Evolutionary conservation across 768 basidiomycete genomes (phyloP).

Genomic region (Russula abietina): DNA sequence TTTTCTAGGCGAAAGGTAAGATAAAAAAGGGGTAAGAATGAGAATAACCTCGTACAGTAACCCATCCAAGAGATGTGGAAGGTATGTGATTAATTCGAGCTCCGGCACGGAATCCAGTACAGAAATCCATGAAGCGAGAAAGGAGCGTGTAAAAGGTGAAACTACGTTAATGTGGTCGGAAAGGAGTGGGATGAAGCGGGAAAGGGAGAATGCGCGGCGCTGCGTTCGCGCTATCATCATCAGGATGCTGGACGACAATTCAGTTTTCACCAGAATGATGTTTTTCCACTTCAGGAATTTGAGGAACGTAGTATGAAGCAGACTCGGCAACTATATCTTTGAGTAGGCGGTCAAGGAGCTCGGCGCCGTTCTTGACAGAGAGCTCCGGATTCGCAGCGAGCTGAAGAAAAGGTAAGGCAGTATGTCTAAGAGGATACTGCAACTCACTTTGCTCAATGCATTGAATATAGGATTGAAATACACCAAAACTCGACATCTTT

Average conservation of each 20-base stretch:
- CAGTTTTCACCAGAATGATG: conserved; percentile 45
- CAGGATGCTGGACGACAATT: conserved; percentile 61
- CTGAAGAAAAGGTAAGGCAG: conserved; percentile 37
- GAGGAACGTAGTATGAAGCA: too few relatives aligned
- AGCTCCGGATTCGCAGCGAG: conserved; percentile 92
- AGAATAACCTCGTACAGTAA: conserved; percentile 82
- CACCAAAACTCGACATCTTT: conserved; percentile 91
- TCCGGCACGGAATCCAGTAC: conserved; percentile 96
- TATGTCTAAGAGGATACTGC: not conserved
- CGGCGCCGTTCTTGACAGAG: conserved; percentile 97
- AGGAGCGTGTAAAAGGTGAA: conserved; percentile 92
- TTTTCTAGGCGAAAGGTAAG: too few relatives aligned
- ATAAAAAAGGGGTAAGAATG: too few relatives aligned
- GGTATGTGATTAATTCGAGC: conserved; percentile 87
- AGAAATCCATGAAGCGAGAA: conserved; percentile 87
- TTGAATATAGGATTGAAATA: conserved; percentile 99
- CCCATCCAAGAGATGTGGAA: conserved; percentile 96
- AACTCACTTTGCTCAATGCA: conserved; percentile 83
- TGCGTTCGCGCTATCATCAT: conserved; percentile 40
- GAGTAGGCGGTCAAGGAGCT: conserved; percentile 90
- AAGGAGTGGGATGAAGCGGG: conserved; percentile 90
- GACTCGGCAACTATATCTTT: conserved; percentile 98
- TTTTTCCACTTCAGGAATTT: too few relatives aligned
- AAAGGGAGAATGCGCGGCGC: conserved; percentile 83
- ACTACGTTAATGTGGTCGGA: conserved; percentile 91